A percentile compares a stretch with the other conserved stretches of the same genome.
phyloP scores from a whole-genome alignment of 805 yeast species.

The Metschnikowia borealis region DNA sequence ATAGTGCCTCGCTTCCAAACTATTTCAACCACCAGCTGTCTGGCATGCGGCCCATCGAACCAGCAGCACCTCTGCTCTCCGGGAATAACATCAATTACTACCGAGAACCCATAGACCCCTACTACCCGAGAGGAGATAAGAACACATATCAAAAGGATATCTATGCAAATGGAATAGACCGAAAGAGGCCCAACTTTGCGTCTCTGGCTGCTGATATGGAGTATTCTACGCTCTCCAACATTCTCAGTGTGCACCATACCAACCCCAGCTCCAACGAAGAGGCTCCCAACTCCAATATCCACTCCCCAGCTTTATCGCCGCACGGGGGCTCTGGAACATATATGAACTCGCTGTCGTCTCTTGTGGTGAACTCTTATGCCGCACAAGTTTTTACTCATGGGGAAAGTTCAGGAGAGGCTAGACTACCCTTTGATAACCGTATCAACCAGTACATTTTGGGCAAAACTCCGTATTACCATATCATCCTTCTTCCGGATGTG shows the following conservation, averaged over 20 bases:
- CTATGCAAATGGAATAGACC: not conserved
- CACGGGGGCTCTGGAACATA: constrained; percentile 14
- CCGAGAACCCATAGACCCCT: not conserved
- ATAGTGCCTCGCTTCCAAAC: constrained; percentile 14
- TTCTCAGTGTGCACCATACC: constrained; percentile 42
- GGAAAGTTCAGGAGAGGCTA: not conserved
- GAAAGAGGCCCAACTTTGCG: constrained; percentile 45
- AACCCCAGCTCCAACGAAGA: constrained; percentile 35
- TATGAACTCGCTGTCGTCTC: constrained; percentile 6
- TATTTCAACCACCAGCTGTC: constrained; percentile 1
- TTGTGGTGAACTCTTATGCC: constrained; percentile 4
- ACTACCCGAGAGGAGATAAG: not conserved
- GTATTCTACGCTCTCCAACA: constrained; percentile 63
- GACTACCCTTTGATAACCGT: constrained; percentile 49
- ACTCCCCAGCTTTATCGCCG: constrained; percentile 38
- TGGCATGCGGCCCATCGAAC: not conserved
- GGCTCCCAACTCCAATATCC: constrained; percentile 33
- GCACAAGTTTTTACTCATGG: not conserved
- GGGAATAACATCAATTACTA: not conserved
- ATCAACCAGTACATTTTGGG: constrained; percentile 72
- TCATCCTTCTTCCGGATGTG: constrained; percentile 57
- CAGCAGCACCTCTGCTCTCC: not conserved
- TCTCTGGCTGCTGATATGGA: constrained; percentile 73
- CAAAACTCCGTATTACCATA: constrained; percentile 37
- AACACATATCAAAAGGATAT: not conserved